Evolutionary conservation across 345 rosid species (phyloP).

Genomic region (Euphorbia lathyris): DNA sequence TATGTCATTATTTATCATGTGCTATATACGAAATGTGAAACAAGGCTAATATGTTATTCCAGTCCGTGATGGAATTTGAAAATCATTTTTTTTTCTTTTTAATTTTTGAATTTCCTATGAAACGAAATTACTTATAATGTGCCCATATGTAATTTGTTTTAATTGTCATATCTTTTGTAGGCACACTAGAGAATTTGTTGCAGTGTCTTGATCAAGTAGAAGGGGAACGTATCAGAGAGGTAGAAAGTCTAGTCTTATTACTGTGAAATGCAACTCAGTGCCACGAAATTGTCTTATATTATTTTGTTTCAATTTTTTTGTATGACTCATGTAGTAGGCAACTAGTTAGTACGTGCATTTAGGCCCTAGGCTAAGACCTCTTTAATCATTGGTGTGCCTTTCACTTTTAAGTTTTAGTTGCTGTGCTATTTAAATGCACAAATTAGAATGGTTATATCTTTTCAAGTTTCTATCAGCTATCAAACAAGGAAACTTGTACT

Average conservation of each 20-base stretch:
- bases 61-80: neutral
- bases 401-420: too few species aligned
- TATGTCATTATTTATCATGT: slow-evolving; percentile 29
- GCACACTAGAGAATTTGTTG: slow-evolving; percentile 73
- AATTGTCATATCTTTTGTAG: slow-evolving; percentile 29
- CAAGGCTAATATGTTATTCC: neutral
- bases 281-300: neutral
- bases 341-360: too few species aligned
- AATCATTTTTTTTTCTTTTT: neutral
- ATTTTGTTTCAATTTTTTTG: too few species aligned
- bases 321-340: too few species aligned
- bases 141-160: neutral
- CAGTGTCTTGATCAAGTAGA: slow-evolving; percentile 64
- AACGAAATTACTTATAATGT: neutral
- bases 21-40: neutral
- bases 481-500: too few species aligned
- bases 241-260: slow-evolving; percentile 13
- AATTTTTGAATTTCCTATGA: neutral
- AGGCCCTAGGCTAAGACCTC: too few species aligned
- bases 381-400: too few species aligned
- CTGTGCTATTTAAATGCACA: too few species aligned
- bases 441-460: too few species aligned
- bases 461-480: too few species aligned
- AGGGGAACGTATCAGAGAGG: slow-evolving; percentile 62
- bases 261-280: neutral